phyloP scores from a whole-genome alignment of 192 early-diverging fungal species.

The Backusella luteola region DNA sequence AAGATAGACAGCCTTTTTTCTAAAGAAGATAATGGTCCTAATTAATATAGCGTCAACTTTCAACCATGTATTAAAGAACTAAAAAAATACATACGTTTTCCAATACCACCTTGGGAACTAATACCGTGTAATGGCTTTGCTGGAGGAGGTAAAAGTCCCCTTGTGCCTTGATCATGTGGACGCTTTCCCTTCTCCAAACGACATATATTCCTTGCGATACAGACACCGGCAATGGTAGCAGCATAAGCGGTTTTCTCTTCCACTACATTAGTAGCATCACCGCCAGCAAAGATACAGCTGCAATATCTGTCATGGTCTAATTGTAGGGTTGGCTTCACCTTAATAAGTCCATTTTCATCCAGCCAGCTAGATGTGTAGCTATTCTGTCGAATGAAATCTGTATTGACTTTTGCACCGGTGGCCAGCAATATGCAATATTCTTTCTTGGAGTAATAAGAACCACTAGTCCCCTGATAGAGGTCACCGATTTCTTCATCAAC shows the following conservation, averaged over 20 bases:
- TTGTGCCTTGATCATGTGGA: conserved; percentile 26
- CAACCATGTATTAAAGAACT: background rate
- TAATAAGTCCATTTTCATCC: conserved; percentile 25
- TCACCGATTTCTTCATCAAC: background rate
- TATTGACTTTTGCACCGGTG: conserved; percentile 28
- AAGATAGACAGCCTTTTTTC: conserved; percentile 28
- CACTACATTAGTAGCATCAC: conserved; percentile 39
- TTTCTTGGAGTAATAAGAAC: conserved; percentile 16
- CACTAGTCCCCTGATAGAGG: conserved; percentile 22
- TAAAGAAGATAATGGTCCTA: conserved; percentile 15
- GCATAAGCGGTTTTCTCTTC: conserved; percentile 45
- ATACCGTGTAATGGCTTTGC: conserved; percentile 29
- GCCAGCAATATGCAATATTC: conserved; percentile 26
- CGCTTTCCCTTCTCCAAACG: conserved; percentile 34
- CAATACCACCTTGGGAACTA: conserved; percentile 28
- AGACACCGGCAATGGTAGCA: conserved; percentile 36
- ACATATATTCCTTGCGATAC: conserved; percentile 39
- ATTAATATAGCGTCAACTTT: conserved; percentile 13
- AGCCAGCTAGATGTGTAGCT: conserved; percentile 17
- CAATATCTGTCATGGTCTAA: conserved; percentile 26
- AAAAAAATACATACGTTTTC: conserved; percentile 25
- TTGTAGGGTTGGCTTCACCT: conserved; percentile 40
- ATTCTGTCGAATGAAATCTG: conserved; percentile 10
- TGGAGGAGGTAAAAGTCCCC: conserved; percentile 29
- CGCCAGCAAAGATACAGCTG: conserved; percentile 39